Conservation (phyloP, 2,329 filamentous ascomycete species). For the Cephalotrichum gorgonifer region DNA sequence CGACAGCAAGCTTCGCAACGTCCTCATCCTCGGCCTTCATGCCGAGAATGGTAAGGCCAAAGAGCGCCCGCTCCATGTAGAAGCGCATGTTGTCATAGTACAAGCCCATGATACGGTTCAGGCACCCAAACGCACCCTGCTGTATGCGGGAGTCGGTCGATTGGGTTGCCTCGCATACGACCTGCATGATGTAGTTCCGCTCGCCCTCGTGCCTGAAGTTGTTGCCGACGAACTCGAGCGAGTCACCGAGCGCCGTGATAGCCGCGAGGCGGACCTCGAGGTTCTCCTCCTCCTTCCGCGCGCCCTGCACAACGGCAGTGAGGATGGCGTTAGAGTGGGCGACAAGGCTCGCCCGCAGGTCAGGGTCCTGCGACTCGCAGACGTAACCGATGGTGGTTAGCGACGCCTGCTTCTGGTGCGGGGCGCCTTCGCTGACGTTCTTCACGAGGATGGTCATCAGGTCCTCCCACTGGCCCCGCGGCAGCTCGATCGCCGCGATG, state of each 20-base stretch:
- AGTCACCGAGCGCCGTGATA: conserved; percentile 89
- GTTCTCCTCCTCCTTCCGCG: conserved; percentile 91
- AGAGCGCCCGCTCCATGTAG: conserved; percentile 99
- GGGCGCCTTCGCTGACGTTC: conserved; percentile 78
- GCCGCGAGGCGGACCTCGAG: conserved; percentile 83
- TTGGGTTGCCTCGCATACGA: conserved; percentile 97
- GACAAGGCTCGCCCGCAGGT: conserved; percentile 70
- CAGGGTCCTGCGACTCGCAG: conserved; percentile 86
- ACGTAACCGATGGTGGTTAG: conserved; percentile 97
- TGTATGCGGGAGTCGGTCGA: conserved; percentile 85
- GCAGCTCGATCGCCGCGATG: conserved; percentile 89
- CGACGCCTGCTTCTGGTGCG: conserved; percentile 88
- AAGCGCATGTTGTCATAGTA: conserved; percentile 99
- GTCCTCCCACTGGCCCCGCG: conserved; percentile 85
- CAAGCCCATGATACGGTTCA: conserved; percentile 96
- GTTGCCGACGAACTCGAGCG: conserved; percentile 91
- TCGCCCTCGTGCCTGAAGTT: conserved; percentile 99
- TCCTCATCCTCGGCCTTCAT: conserved; percentile 99
- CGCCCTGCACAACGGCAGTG: conserved; percentile 94
- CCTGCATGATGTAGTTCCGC: conserved; percentile 99
- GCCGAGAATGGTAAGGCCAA: conserved; percentile 91
- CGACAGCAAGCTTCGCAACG: conserved; percentile 92
- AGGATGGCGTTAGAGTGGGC: conserved; percentile 94
- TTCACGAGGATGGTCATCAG: conserved; percentile 82
- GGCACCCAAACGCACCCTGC: conserved; percentile 89